A percentile compares a stretch with the other conserved stretches of the same genome.
Evolutionary conservation across 179 eudicot genomes (phyloP).

Genomic region (Drosera spatulata): DNA sequence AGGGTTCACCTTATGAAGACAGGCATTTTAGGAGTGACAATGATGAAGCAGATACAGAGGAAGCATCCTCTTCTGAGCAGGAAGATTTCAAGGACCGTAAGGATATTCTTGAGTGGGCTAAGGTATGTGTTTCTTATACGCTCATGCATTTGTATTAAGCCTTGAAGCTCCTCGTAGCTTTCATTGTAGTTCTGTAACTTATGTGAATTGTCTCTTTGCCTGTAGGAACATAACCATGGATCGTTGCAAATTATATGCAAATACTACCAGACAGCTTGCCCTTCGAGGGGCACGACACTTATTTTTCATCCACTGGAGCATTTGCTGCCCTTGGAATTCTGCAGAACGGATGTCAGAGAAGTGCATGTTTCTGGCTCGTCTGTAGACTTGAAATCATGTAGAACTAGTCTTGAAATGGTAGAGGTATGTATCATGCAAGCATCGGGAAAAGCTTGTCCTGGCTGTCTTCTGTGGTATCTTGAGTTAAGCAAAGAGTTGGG

Average conservation of each 20-base stretch:
- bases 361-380: constrained; percentile 49
- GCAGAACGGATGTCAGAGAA: constrained; percentile 53
- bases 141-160: not conserved
- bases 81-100: constrained; percentile 51
- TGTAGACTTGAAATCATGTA: constrained; percentile 59
- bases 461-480: not conserved
- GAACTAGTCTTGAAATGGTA: constrained; percentile 61
- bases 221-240: constrained; percentile 75
- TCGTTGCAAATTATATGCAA: constrained; percentile 83
- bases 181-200: not conserved
- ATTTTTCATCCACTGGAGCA: constrained; percentile 88
- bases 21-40: constrained; percentile 65
- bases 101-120: constrained; percentile 96
- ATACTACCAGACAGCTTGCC: constrained; percentile 57
- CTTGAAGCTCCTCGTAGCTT: not conserved
- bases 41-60: constrained; percentile 69
- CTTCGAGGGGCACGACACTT: constrained; percentile 64
- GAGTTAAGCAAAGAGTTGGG: not conserved
- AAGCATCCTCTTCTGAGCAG: constrained; percentile 77
- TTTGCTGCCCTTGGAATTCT: constrained; percentile 78
- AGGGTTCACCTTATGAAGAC: constrained; percentile 65
- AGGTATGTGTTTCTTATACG: constrained; percentile 30
- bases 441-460: not conserved
- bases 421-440: constrained; percentile 43
- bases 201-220: not conserved